Evolutionary conservation across 108 stramenopile species (phyloP), one percentile per base, ranked within the genome.

Genomic region (Bacterosira constricta): DNA sequence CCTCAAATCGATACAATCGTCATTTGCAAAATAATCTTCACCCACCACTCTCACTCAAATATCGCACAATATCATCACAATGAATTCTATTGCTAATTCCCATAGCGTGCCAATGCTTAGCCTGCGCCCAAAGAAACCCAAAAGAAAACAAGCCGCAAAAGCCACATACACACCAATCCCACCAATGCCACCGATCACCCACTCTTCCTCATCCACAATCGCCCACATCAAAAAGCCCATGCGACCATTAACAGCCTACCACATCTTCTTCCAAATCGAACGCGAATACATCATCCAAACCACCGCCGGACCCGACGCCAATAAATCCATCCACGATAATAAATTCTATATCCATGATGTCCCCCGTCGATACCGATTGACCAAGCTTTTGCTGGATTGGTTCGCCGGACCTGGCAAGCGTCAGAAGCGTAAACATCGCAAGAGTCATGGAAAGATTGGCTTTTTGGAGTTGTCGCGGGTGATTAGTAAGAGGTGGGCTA

Each of bases 361-460:
- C 39, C 72, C 72, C 10, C 53, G 53, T 39, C 54, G 72, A n/a
- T 73, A 73, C 30, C 72, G 52, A n/a, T 56, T 32, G 31, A 64
- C 64, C 32, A 62, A 47, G 23, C 55, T 73, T 6, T 31, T 31
- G 10, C 41, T 53, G 2, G 44, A 73, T 29, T 73, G 72, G 72
- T 64, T 57, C 31, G 63, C 54, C 2, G 53, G 61, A 11, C 62
- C 46, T 26, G 50, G 47, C 17, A 42, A 49, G 0, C 60, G 60
- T 11, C 50, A 63, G 18, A 64, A 57, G 23, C 66, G 73, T 6
- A 65, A 50, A 31, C 85, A 90, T 58, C 73, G 89, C 31, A 87
- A 87, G 60, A 76, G 79, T 38, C 89, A 88, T 63, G 85, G 87
- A 17, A 90, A 87, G 68, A 81, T 90, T 27, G 87, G 85, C 11